Conservation (phyloP, 192 early-diverging fungal species). For the Coemansia pectinata region DNA sequence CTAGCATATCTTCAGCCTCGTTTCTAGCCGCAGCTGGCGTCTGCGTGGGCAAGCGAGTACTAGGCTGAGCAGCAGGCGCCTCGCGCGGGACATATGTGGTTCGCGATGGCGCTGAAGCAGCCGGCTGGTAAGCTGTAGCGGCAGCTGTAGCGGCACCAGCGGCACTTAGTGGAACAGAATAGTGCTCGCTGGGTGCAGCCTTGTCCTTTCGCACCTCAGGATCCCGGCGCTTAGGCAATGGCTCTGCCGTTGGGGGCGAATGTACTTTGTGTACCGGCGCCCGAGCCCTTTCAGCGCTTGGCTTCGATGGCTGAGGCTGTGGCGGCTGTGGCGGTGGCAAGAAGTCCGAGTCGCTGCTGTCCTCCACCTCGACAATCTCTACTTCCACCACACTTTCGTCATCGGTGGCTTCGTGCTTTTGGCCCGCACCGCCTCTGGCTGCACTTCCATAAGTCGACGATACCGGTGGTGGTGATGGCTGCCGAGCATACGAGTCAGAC, state of each 20-base stretch:
- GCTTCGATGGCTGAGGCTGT: background rate
- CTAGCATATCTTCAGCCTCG: constrained; percentile 31
- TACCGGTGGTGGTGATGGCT: constrained; percentile 1
- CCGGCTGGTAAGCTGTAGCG: background rate
- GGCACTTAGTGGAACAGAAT: background rate
- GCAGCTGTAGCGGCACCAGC: background rate
- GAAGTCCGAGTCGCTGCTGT: constrained; percentile 9
- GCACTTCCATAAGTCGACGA: constrained; percentile 4
- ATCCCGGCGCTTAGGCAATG: constrained; percentile 10
- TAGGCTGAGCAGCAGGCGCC: constrained; percentile 5
- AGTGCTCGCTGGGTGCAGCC: background rate
- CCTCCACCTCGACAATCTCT: constrained; percentile 37
- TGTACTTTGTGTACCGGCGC: constrained; percentile 1
- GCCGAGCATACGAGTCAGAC: constrained; percentile 7
- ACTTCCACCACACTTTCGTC: constrained; percentile 33
- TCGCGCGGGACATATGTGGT: background rate
- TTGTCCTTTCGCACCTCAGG: background rate
- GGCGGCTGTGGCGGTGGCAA: background rate
- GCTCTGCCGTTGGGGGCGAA: background rate
- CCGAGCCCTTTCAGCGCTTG: background rate
- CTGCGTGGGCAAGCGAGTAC: background rate
- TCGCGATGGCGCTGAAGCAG: background rate
- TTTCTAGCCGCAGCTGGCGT: background rate
- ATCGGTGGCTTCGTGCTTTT: constrained; percentile 1
- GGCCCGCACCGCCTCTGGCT: background rate